phyloP scores from a whole-genome alignment of 768 basidiomycete genomes.

The Pisolithus sp. region DNA sequence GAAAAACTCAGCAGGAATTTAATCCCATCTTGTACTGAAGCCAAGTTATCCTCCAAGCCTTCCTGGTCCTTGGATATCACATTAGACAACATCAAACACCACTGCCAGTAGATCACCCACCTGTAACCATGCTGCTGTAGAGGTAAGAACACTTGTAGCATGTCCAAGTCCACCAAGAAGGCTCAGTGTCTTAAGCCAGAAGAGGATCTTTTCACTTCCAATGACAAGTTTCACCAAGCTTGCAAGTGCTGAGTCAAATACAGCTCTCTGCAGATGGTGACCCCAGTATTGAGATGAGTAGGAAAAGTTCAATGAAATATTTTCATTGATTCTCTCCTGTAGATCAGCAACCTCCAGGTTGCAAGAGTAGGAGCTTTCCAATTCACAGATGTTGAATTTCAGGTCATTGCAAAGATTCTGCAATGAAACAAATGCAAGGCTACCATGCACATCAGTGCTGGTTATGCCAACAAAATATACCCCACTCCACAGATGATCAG shows the following conservation, averaged over 20 bases:
- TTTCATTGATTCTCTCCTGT: neutral
- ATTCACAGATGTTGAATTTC: no score
- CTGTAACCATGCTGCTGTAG: no score
- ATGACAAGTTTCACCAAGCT: neutral
- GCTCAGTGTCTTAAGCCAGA: neutral
- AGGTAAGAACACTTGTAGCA: no score
- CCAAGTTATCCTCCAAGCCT: neutral
- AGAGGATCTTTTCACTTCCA: neutral
- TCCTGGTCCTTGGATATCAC: neutral
- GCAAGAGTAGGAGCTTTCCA: constrained; percentile 25
- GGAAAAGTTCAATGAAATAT: neutral
- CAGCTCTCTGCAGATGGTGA: neutral
- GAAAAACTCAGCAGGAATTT: neutral
- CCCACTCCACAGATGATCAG: constrained; percentile 5
- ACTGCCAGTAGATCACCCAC: no score
- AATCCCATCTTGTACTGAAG: neutral
- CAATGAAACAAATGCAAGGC: constrained; percentile 17
- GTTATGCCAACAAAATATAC: neutral
- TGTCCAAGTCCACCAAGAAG: neutral
- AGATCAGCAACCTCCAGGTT: constrained; percentile 18
- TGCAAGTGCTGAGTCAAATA: neutral
- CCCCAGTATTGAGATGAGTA: neutral
- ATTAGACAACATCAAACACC: no score
- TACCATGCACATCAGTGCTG: neutral
- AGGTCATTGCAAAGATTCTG: constrained; percentile 23